A percentile compares a stretch with the other conserved stretches of the same genome.
These are phyloP conservation scores for Ambrosia artemisiifolia DNA, from an alignment of 129 eudicot genomes.

Conservation along the genomic window DNA sequence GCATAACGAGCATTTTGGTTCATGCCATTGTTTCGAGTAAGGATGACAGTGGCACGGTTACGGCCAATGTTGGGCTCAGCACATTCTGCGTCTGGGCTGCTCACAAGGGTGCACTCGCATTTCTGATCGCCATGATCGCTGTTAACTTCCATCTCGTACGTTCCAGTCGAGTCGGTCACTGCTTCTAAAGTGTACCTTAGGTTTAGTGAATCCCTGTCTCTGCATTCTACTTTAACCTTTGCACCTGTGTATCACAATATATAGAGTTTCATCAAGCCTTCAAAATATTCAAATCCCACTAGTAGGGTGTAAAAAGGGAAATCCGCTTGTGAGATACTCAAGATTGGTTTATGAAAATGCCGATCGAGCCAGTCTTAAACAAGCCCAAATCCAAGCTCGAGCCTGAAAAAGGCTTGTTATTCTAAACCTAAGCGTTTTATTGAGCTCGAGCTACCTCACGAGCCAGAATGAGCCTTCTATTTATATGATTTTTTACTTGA, in stretches of 20 bases:
- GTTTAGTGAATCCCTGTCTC: constrained; percentile 21
- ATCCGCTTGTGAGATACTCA: too few species aligned
- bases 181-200: constrained; percentile 36
- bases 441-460: too few species aligned
- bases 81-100: constrained; percentile 51
- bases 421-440: too few species aligned
- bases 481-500: too few species aligned
- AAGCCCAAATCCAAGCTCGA: too few species aligned
- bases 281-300: too few species aligned
- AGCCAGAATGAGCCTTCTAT: too few species aligned
- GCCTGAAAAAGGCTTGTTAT: too few species aligned
- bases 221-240: constrained; percentile 53
- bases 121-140: constrained; percentile 46
- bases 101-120: constrained; percentile 49
- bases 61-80: constrained; percentile 37
- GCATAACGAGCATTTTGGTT: constrained; percentile 35
- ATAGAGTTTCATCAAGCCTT: too few species aligned
- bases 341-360: too few species aligned
- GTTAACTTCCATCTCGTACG: constrained; percentile 37
- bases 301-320: too few species aligned
- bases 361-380: too few species aligned
- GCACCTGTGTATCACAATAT: constrained; percentile 40
- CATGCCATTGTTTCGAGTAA: constrained; percentile 59
- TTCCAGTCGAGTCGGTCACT: constrained; percentile 44
- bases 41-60: constrained; percentile 50